These are phyloP conservation scores for Rhynchospora pubera DNA, from an alignment of 176 grass and related monocot species.

Conservation along the genomic window DNA sequence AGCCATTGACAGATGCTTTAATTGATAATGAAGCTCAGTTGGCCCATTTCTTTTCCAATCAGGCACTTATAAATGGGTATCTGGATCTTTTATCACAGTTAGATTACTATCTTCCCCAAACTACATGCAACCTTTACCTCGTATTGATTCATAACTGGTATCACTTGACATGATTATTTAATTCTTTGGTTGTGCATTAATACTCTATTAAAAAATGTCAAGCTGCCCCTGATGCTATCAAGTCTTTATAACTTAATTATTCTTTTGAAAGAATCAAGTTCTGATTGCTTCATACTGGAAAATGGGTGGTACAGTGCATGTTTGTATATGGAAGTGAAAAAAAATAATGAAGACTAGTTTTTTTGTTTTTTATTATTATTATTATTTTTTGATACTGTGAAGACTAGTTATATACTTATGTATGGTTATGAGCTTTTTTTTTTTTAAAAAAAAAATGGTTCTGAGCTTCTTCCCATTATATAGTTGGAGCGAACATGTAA, in stretches of 20 bases:
- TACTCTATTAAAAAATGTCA: not conserved
- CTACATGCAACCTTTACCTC: not conserved
- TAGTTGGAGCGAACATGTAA: not conserved
- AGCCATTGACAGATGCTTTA: not conserved
- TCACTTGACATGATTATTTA: not conserved
- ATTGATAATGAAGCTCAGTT: not conserved
- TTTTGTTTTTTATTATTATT: too few relatives aligned
- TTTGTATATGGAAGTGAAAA: not conserved
- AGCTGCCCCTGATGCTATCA: not conserved
- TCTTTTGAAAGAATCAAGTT: not conserved
- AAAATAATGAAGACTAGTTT: not conserved
- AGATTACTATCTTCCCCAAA: too few relatives aligned
- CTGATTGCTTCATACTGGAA: not conserved
- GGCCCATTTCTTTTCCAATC: not conserved
- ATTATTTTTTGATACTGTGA: too few relatives aligned
- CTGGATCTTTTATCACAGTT: too few relatives aligned
- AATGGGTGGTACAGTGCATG: not conserved
- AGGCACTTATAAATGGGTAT: not conserved
- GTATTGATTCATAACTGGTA: not conserved
- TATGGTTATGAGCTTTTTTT: not conserved
- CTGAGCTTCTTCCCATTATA: not conserved
- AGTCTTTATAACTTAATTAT: not conserved
- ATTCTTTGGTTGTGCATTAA: not conserved
- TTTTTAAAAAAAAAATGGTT: not conserved
- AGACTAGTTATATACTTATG: not conserved